Evolutionary conservation across 108 stramenopile genomes (phyloP), one percentile per base, ranked within the genome.

Genomic region (Asterionellopsis glacialis): DNA sequence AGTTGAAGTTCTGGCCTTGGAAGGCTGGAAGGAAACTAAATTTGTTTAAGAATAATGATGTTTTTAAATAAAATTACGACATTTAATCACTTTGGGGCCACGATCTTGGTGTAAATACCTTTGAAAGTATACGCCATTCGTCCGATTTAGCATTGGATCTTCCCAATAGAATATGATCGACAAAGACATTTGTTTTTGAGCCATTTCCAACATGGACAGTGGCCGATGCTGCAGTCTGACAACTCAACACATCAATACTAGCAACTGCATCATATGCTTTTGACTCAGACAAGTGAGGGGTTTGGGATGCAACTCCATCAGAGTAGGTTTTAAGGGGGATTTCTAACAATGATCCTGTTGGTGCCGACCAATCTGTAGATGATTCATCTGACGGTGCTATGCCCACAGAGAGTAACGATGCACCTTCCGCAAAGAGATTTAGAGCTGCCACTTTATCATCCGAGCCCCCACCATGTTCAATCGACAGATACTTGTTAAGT

Each of bases 191-290:
- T 12, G 59, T 48, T 48, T 62, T 59, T 56, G 52, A 53, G 28
- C 68, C 68, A 49, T 69, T 69, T 1, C 68, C 68, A 24, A 69
- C 68, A 9, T 40, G 39, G 26, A 69, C 68, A 9, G 61, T 62
- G 11, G 68, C 68, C 3, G 53, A 53, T 1, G 68, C 68, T 1
- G 68, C 60, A 7, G 25, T 49, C 13, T 23, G 51, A 27, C 41
- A 39, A 7, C 7, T 33, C 33, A 33, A 7, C 15, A 50, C 23
- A 41, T 69, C 68, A 14, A 69, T 27, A 22, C 33, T 49, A 0
- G 61, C 55, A 56, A 69, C 55, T 4, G 60, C 59, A 56, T 69
- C 68, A 43, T 56, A 43, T 26, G 41, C 13, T 40, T 45, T 23
- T 41, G 45, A 45, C 9, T 40, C 23, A 19, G 45, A 7, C 25